Evolutionary conservation across 2,329 filamentous ascomycete species (phyloP), one percentile per base, ranked within the genome.

Genomic region (Intubia oerlemansii): DNA sequence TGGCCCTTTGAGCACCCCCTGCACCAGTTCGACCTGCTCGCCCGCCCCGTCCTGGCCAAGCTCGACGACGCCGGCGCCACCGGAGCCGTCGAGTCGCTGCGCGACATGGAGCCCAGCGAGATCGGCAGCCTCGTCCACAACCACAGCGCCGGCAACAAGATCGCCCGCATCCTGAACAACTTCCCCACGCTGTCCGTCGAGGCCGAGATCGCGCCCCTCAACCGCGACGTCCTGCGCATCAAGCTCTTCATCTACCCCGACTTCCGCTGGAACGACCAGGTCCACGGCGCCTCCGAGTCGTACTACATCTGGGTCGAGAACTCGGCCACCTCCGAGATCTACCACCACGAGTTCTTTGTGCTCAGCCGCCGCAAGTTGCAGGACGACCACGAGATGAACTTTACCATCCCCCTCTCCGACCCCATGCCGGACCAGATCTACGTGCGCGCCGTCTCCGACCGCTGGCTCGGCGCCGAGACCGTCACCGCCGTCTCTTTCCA

Each of bases 241-340:
- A 75, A 77, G 43, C 65, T 98, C 1, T 79, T 62, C 40, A 62
- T 98, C 12, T 80, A 74, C 2, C 81, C 88, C 0, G 84, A 95
- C 29, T 98, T 98, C 45, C 61, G 60, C 21, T 98, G 88, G 88
- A 91, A 92, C 41, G 85, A 95, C 39, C 72, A 78, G 26, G 67
- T 92, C 34, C 84, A 98, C 44, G 90, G 90, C 12, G 81, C 73
- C 3, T 93, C 85, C 0, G 88, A 98, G 44, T 85, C 85, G 4
- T 98, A 90, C 53, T 98, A 90, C 66, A 76, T 98, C 33, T 98
- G 88, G 90, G 85, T 98, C 4, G 88, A 98, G 49, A 92, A 95
- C 46, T 93, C 85, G 0, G 88, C 95, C 42, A 93, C 84, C 0
- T 84, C 81, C 0, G 84, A 95, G 49, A 95, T 98, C 23, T 95